Evolutionary conservation across 139 green algal species (phyloP).

Genomic region (Chlamydomonas sp.): DNA sequence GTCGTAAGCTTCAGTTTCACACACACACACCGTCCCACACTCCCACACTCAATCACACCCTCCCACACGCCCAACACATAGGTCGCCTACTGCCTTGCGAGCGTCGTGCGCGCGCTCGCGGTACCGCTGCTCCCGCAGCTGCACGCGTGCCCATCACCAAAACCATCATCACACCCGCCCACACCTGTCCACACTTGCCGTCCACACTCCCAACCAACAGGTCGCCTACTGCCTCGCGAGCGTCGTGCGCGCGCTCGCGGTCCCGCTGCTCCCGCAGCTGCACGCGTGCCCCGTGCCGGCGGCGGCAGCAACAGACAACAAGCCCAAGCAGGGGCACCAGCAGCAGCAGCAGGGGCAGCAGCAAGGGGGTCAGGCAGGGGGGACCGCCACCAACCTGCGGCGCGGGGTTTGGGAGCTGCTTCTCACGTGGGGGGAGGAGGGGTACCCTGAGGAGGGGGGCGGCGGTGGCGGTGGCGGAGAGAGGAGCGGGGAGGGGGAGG

Average conservation of each 20-base stretch:
- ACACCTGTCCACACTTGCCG: no score
- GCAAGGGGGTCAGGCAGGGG: not conserved
- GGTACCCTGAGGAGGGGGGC: no score
- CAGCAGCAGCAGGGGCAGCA: not conserved
- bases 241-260: constrained; percentile 1
- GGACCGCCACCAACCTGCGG: not conserved
- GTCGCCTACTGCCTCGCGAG: constrained; percentile 13
- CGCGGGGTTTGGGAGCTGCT: not conserved
- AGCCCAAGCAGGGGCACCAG: not conserved
- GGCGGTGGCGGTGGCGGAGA: no score
- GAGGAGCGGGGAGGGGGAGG: no score
- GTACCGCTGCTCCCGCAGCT: not conserved
- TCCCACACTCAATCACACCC: no score
- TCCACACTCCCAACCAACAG: no score
- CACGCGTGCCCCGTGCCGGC: not conserved
- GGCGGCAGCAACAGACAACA: constrained; percentile 1
- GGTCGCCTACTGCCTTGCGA: constrained; percentile 14
- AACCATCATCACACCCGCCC: constrained; percentile 4
- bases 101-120: constrained; percentile 3
- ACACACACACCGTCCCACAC: no score
- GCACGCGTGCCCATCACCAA: not conserved
- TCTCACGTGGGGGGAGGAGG: constrained; percentile 3
- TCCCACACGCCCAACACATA: no score
- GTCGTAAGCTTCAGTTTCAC: no score
- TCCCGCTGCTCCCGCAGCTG: not conserved